Evolutionary conservation across 1,139 yeast species (phyloP).

Genomic region (Lizanozyma gosingica): DNA sequence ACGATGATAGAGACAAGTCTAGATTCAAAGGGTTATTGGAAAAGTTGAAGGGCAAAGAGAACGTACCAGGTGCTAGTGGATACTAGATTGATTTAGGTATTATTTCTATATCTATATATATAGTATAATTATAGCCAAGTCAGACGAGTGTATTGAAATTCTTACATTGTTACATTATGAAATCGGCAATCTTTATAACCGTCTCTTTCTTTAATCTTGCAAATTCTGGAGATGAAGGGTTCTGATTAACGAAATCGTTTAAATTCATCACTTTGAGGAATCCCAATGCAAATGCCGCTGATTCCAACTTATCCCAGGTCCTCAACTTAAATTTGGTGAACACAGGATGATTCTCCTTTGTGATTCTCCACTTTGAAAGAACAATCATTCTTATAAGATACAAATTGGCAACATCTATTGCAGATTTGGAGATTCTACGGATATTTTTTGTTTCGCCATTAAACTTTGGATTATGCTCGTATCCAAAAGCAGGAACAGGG

Average conservation of each 20-base stretch:
- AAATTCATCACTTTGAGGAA: conserved; percentile 33
- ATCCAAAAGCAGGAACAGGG: conserved; percentile 19
- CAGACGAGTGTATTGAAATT: background rate
- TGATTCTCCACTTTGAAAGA: conserved; percentile 35
- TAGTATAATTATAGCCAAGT: no score
- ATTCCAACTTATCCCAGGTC: conserved; percentile 29
- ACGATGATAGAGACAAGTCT: conserved; percentile 54
- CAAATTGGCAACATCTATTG: conserved; percentile 22
- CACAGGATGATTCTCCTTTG: conserved; percentile 30
- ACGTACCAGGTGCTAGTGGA: conserved; percentile 67
- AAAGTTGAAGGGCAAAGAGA: conserved; percentile 58
- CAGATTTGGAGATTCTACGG: conserved; percentile 18
- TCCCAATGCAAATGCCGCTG: conserved; percentile 28
- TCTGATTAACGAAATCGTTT: conserved; percentile 21
- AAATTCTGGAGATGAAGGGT: conserved; percentile 6
- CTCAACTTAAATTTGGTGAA: conserved; percentile 17
- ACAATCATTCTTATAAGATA: conserved; percentile 28
- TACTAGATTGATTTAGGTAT: no score
- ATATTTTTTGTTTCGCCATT: conserved; percentile 12
- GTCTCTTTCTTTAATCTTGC: conserved; percentile 13
- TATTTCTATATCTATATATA: no score
- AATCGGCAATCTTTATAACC: conserved; percentile 14
- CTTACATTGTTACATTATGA: conserved; percentile 13
- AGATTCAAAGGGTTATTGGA: conserved; percentile 61
- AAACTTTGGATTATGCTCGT: conserved; percentile 9